Evolutionary conservation across 305 asterid genomes (phyloP).

Genomic region (Fraxinus platypoda): DNA sequence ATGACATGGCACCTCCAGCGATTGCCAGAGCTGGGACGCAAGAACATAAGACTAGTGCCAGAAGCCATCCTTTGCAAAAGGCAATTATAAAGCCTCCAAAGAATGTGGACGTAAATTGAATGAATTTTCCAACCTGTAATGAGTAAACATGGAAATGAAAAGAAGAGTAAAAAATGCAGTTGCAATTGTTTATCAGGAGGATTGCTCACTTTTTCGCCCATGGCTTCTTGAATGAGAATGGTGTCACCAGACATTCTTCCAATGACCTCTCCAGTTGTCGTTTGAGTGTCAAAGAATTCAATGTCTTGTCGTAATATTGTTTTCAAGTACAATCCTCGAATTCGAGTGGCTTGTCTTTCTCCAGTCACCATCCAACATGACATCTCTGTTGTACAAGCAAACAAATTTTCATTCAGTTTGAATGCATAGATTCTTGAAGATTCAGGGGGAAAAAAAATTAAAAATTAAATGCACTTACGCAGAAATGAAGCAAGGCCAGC

Average conservation of each 20-base stretch:
- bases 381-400: constrained; percentile 47
- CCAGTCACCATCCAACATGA: constrained; percentile 84
- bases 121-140: constrained; percentile 71
- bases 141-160: background rate
- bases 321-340: constrained; percentile 65
- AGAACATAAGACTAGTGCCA: constrained; percentile 50
- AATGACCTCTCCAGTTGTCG: constrained; percentile 70
- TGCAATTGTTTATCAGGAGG: background rate
- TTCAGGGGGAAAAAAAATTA: background rate
- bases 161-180: background rate
- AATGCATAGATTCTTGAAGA: background rate
- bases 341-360: constrained; percentile 77
- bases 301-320: constrained; percentile 81
- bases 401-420: background rate
- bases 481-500: constrained; percentile 54
- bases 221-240: constrained; percentile 81
- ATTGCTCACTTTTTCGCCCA: constrained; percentile 70
- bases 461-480: constrained; percentile 40
- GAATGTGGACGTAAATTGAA: constrained; percentile 61
- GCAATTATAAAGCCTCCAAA: constrained; percentile 72
- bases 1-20: constrained; percentile 45
- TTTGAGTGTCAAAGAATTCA: constrained; percentile 78
- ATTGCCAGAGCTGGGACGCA: constrained; percentile 54
- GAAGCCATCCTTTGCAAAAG: constrained; percentile 65
- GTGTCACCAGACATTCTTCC: constrained; percentile 95